Percentiles rank a stretch among this genome's conserved stretches.
Conservation (phyloP, 1,284 basidiomycete species). For the Cutaneotrichosporon spelunceum region DNA sequence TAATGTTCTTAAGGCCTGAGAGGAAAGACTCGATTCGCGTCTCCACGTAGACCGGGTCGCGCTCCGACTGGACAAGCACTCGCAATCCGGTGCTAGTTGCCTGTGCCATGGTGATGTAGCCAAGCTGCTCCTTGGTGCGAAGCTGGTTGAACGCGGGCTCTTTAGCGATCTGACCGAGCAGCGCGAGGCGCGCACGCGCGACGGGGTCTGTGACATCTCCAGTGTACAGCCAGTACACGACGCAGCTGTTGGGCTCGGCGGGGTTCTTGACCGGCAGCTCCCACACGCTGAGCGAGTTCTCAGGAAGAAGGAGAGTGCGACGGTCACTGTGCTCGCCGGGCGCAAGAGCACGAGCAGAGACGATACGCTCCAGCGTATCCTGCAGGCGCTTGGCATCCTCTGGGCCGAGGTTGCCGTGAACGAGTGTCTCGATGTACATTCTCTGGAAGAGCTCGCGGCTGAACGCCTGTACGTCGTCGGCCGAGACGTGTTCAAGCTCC, state of each 20-base stretch:
- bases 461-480: slow-evolving; percentile 70
- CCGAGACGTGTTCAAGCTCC: slow-evolving; percentile 67
- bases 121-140: slow-evolving; percentile 94
- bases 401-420: slow-evolving; percentile 79
- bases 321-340: slow-evolving; percentile 60
- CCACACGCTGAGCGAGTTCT: slow-evolving; percentile 68
- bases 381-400: slow-evolving; percentile 75
- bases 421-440: slow-evolving; percentile 71
- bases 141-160: slow-evolving; percentile 93
- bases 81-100: slow-evolving; percentile 68
- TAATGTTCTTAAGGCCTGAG: slow-evolving; percentile 61
- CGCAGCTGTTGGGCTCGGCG: slow-evolving; percentile 79
- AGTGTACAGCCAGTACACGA: slow-evolving; percentile 75
- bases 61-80: slow-evolving; percentile 90
- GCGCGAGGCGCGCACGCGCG: slow-evolving; percentile 45
- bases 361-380: slow-evolving; percentile 66
- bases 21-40: slow-evolving; percentile 83
- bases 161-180: slow-evolving; percentile 67
- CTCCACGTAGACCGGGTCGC: slow-evolving; percentile 78
- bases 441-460: slow-evolving; percentile 63
- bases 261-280: slow-evolving; percentile 71
- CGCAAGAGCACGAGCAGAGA: slow-evolving; percentile 61
- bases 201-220: slow-evolving; percentile 57
- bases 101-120: slow-evolving; percentile 75
- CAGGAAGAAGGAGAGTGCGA: slow-evolving; percentile 65